Conservation (phyloP, 2,329 filamentous ascomycete species). For the Ceratocystis cubensis region DNA sequence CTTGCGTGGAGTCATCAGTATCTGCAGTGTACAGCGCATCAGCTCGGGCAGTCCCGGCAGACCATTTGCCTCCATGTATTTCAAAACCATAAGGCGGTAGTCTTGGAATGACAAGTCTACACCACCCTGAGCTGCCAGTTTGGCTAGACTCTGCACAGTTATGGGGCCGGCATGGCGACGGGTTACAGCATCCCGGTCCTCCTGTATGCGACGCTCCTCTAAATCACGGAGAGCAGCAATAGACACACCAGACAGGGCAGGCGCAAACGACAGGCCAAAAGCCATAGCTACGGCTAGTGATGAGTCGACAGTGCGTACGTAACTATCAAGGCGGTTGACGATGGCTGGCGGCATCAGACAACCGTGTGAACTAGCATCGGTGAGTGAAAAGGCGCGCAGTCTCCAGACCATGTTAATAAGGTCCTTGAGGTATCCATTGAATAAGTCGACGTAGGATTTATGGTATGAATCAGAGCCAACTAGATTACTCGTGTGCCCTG, state of each 20-base stretch:
- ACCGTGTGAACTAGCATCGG: slow-evolving; percentile 50
- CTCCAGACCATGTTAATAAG: slow-evolving; percentile 77
- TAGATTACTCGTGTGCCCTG: slow-evolving; percentile 28
- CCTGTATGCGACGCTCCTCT: slow-evolving; percentile 42
- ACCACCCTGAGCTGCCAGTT: slow-evolving; percentile 53
- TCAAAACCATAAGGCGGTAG: slow-evolving; percentile 61
- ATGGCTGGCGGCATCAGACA: slow-evolving; percentile 38
- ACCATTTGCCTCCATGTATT: slow-evolving; percentile 51
- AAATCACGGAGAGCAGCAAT: slow-evolving; percentile 42
- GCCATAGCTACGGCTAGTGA: slow-evolving; percentile 36
- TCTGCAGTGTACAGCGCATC: slow-evolving; percentile 72
- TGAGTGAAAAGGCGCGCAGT: slow-evolving; percentile 52
- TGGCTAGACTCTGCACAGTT: slow-evolving; percentile 51
- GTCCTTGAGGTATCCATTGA: slow-evolving; percentile 80
- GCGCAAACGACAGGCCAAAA: slow-evolving; percentile 49
- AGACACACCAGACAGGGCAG: slow-evolving; percentile 43
- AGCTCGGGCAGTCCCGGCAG: slow-evolving; percentile 55
- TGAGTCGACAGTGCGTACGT: slow-evolving; percentile 38
- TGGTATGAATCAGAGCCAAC: slow-evolving; percentile 42
- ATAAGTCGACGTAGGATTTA: slow-evolving; percentile 49
- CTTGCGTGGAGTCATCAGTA: slow-evolving; percentile 43
- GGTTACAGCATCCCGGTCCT: neutral
- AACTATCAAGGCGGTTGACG: slow-evolving; percentile 35
- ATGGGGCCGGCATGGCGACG: slow-evolving; percentile 55
- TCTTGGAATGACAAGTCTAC: slow-evolving; percentile 57